These are phyloP conservation scores for Rubia tinctorum DNA, from an alignment of 305 asterid genomes.

Conservation along the genomic window DNA sequence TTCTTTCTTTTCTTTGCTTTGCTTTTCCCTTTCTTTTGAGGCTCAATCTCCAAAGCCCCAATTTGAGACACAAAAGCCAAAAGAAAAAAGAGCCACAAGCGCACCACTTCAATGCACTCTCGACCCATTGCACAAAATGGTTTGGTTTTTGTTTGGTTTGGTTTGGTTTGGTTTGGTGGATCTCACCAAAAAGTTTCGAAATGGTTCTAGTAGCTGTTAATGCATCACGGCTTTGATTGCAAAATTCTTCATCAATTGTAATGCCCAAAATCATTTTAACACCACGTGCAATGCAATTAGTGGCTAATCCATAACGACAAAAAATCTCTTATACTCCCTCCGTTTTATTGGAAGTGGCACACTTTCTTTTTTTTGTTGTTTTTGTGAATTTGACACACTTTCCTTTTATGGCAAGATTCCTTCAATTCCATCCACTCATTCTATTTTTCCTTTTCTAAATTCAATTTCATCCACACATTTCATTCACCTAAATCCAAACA, in stretches of 20 bases:
- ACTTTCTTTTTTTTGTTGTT: no score
- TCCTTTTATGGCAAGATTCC: no score
- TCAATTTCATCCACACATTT: no score
- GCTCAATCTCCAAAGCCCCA: constrained; percentile 36
- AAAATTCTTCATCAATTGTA: neutral
- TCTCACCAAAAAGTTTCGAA: constrained; percentile 1
- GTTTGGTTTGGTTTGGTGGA: neutral
- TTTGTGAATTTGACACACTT: no score
- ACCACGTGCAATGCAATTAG: neutral
- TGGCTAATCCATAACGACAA: neutral
- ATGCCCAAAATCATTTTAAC: neutral
- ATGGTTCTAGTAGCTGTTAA: neutral
- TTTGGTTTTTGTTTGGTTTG: neutral
- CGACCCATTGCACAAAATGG: neutral
- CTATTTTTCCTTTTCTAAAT: no score
- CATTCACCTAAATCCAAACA: no score
- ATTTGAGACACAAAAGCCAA: neutral
- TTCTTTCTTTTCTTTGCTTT: constrained; percentile 31
- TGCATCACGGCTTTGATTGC: neutral
- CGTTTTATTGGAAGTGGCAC: no score
- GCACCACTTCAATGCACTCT: neutral
- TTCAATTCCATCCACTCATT: no score
- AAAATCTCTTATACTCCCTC: no score
- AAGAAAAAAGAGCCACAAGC: constrained; percentile 5
- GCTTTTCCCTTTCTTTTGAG: constrained; percentile 19